These are phyloP conservation scores for Globisporangium yorkense DNA, from an alignment of 352 stramenopile species.

Conservation along the genomic window DNA sequence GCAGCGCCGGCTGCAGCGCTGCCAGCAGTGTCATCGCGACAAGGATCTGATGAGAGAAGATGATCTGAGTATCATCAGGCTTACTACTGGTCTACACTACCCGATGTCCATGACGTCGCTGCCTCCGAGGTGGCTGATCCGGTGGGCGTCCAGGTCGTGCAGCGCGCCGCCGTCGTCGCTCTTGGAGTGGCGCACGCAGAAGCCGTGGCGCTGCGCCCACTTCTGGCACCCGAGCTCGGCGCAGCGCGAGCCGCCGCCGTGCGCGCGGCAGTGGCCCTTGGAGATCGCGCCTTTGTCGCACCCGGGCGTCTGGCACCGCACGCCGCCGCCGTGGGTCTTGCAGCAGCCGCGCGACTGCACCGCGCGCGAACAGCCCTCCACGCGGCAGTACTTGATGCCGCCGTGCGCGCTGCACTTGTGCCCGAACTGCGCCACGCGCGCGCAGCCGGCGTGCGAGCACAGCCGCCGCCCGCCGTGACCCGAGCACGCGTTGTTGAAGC, in stretches of 20 bases:
- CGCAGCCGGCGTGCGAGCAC: constrained; percentile 59
- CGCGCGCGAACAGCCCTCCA: constrained; percentile 61
- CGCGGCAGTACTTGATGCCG: constrained; percentile 67
- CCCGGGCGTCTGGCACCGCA: constrained; percentile 68
- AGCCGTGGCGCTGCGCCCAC: constrained; percentile 69
- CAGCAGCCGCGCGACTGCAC: constrained; percentile 83
- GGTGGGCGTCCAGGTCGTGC: too few species aligned
- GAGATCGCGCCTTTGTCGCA: constrained; percentile 85
- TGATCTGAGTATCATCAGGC: too few species aligned
- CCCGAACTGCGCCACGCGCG: constrained; percentile 68
- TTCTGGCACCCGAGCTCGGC: constrained; percentile 58
- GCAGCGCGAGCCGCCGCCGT: constrained; percentile 79
- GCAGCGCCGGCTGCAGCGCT: constrained; percentile 14
- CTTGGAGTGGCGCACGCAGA: constrained; percentile 74
- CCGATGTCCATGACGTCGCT: too few species aligned
- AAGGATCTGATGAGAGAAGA: too few species aligned
- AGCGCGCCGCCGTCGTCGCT: constrained; percentile 2
- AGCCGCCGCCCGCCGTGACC: constrained; percentile 66
- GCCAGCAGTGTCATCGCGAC: constrained; percentile 3
- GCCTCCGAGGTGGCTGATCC: too few species aligned
- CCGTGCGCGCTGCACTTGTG: constrained; percentile 80
- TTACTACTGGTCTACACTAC: too few species aligned
- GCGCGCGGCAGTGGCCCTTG: constrained; percentile 76
- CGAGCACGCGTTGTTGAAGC: constrained; percentile 76
- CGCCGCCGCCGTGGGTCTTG: constrained; percentile 82